phyloP scores from a whole-genome alignment of 805 yeast species.

The Lipomyces yamanashiensis region DNA sequence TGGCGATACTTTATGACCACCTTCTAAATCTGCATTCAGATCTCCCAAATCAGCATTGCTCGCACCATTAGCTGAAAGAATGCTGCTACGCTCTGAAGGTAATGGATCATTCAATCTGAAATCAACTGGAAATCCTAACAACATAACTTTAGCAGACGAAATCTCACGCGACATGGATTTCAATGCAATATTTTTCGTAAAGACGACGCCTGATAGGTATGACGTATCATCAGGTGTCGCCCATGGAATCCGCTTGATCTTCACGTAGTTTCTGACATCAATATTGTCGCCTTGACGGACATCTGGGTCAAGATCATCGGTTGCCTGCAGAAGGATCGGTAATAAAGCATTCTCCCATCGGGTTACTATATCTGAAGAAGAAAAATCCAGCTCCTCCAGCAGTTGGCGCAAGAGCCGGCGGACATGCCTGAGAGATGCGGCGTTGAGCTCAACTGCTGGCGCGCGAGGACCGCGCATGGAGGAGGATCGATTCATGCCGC shows the following conservation, averaged over 20 bases:
- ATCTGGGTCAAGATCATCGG: slow-evolving; percentile 64
- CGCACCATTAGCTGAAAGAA: background rate
- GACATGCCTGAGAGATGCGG: slow-evolving; percentile 50
- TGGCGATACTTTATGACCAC: background rate
- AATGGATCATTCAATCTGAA: slow-evolving; percentile 71
- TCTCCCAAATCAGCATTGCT: background rate
- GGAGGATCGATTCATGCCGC: slow-evolving; percentile 31
- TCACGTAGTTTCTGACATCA: slow-evolving; percentile 87
- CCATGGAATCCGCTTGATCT: slow-evolving; percentile 83
- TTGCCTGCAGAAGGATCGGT: slow-evolving; percentile 56
- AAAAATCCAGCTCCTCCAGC: slow-evolving; percentile 62
- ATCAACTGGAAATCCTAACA: slow-evolving; percentile 88
- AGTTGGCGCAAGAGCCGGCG: slow-evolving; percentile 61
- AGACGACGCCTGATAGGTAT: slow-evolving; percentile 76
- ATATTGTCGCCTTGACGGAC: slow-evolving; percentile 69
- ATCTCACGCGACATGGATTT: slow-evolving; percentile 74
- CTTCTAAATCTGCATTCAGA: background rate
- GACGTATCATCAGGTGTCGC: slow-evolving; percentile 65
- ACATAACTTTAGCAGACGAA: slow-evolving; percentile 71
- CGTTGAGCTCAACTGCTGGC: slow-evolving; percentile 36
- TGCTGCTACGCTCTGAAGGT: background rate
- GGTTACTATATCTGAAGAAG: slow-evolving; percentile 45
- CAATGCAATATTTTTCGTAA: slow-evolving; percentile 80
- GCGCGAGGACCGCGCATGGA: slow-evolving; percentile 45
- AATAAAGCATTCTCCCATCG: slow-evolving; percentile 66